Evolutionary conservation across 164 flowering plant genomes (phyloP), one percentile per base, ranked within the genome.

Genomic region (Macadamia tetraphylla): DNA sequence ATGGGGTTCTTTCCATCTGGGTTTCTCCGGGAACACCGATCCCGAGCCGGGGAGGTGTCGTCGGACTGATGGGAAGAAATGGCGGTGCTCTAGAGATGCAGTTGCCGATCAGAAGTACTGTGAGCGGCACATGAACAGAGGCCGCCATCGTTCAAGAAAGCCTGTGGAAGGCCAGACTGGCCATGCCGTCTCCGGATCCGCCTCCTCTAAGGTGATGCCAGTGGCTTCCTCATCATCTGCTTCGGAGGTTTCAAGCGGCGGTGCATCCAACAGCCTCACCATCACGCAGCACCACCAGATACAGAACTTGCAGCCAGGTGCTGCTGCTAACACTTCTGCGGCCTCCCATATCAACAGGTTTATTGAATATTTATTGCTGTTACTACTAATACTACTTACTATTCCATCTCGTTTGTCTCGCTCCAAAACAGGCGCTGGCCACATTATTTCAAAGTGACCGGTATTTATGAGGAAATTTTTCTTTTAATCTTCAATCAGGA

Each of bases 71-170:
- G 98, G 98, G 69, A 94, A 94, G 93, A 94, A 94, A 84, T 94
- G 98, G 98, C 90, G 98, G 82, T 94, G 98, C 86, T 85, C 96
- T 6, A 81, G 88, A 71, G 98, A 92, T 60, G 96, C 96, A 2
- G 97, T 92, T 73, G 82, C 91, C 30, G 98, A 90, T 68, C 95
- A 90, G 76, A 94, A 90, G 67, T 94, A 92, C 71, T 94, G 98
- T 62, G 98, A 94, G 77, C 84, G 97, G 76, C 98, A 94, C 81
- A 85, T 92, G 76, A 91, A 92, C 82, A 81, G 97, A 55, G 95
- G 95, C 79, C 96, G 97, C 78, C 96, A 94, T 76, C 96, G 97
- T 94, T 94, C 98, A 91, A 94, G 98, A 94, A 94, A 92, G 98
- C 97, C 91, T 92, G 97, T 94, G 97, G 98, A 92, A 94, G 90